Evolutionary conservation across 805 yeast genomes (phyloP).

Genomic region (Kregervanrija delftensis): DNA sequence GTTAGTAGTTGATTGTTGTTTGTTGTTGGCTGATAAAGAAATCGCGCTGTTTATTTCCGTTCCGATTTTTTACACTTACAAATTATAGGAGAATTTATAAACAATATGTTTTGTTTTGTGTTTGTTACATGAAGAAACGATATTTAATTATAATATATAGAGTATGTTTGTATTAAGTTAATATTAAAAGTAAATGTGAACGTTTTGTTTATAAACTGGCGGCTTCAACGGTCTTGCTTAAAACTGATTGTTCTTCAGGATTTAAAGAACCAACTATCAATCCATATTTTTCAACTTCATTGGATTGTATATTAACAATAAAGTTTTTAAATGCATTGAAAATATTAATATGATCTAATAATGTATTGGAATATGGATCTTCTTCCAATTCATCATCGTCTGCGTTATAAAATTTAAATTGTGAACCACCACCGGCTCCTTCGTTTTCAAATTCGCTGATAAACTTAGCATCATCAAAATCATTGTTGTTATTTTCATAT

Average conservation of each 20-base stretch:
- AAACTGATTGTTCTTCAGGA: conserved; percentile 18
- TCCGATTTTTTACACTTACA: no score
- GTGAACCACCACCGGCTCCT: conserved; percentile 21
- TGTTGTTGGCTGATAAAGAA: no score
- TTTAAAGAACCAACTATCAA: conserved; percentile 16
- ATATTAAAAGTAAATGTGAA: no score
- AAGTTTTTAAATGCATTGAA: conserved; percentile 58
- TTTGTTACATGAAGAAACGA: no score
- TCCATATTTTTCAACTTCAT: conserved; percentile 29
- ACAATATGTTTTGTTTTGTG: no score
- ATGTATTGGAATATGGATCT: conserved; percentile 72
- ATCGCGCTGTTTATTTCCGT: no score
- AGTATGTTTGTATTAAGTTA: no score
- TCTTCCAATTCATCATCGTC: conserved; percentile 71
- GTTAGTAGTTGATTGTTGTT: no score
- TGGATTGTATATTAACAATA: conserved; percentile 40
- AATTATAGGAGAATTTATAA: no score
- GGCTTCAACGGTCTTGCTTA: conserved; percentile 4
- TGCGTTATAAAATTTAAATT: conserved; percentile 34
- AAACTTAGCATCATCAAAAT: conserved; percentile 23
- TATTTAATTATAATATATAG: no score
- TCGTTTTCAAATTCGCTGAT: conserved; percentile 26
- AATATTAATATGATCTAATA: conserved; percentile 71
- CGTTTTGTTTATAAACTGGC: no score
- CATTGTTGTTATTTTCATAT: conserved; percentile 24